A percentile compares a stretch with the other conserved stretches of the same genome.
Evolutionary conservation across 2,329 filamentous ascomycete species (phyloP).

Genomic region (Penicillium occitanis): DNA sequence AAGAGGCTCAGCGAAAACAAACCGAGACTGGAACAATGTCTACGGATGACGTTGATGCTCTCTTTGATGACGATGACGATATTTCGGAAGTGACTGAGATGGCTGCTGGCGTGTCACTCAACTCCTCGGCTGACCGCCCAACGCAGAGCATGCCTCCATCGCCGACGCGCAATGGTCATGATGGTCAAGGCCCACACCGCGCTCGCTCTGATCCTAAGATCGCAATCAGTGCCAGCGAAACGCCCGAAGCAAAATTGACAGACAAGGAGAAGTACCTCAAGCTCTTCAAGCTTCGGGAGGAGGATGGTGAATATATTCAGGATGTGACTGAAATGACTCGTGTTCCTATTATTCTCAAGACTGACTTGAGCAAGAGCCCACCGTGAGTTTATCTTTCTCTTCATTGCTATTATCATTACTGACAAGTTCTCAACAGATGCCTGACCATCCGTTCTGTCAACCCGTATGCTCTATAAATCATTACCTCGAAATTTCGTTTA

Average conservation of each 20-base stretch:
- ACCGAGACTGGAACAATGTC: conserved; percentile 94
- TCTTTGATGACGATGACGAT: conserved; percentile 91
- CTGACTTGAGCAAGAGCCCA: conserved; percentile 96
- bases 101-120: conserved; percentile 85
- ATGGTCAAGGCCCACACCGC: conserved; percentile 71
- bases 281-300: conserved; percentile 84
- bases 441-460: conserved; percentile 54
- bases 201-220: conserved; percentile 95
- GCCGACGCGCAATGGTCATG: conserved; percentile 65
- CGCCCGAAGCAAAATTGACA: conserved; percentile 74
- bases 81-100: conserved; percentile 85
- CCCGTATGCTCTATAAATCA: conserved; percentile 48
- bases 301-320: conserved; percentile 94
- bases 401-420: conserved; percentile 23
- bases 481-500: background rate
- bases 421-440: conserved; percentile 37
- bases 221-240: conserved; percentile 64
- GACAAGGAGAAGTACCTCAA: conserved; percentile 97
- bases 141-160: conserved; percentile 95
- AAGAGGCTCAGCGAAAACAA: conserved; percentile 88
- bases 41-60: conserved; percentile 87
- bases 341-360: conserved; percentile 97
- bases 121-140: conserved; percentile 69
- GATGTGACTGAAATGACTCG: conserved; percentile 97
- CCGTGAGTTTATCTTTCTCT: conserved; percentile 68